phyloP scores from a whole-genome alignment of 495 filamentous ascomycete genomes.

The Hyaloscypha variabilis region DNA sequence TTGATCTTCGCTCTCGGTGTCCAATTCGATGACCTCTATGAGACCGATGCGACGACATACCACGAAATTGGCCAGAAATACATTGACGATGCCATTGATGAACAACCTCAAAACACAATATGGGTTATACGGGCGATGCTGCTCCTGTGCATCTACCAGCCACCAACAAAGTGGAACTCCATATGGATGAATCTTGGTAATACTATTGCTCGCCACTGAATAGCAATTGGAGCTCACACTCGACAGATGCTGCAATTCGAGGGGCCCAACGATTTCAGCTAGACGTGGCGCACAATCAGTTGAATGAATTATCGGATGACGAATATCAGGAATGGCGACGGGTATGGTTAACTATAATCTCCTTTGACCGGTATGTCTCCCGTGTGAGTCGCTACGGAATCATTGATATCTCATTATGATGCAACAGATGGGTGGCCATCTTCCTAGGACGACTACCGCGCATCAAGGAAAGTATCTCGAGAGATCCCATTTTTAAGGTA shows the following conservation, averaged over 20 bases:
- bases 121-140: slow-evolving; percentile 26
- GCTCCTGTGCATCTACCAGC: slow-evolving; percentile 24
- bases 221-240: slow-evolving; percentile 17
- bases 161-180: slow-evolving; percentile 22
- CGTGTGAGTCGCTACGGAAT: slow-evolving; percentile 4
- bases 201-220: slow-evolving; percentile 5
- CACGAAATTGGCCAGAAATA: slow-evolving; percentile 22
- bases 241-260: slow-evolving; percentile 22
- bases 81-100: slow-evolving; percentile 27
- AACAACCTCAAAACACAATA: slow-evolving; percentile 24
- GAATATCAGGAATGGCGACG: slow-evolving; percentile 24
- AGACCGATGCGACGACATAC: slow-evolving; percentile 20
- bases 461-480: slow-evolving; percentile 25
- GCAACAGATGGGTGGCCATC: slow-evolving; percentile 22
- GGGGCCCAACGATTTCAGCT: slow-evolving; percentile 25
- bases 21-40: slow-evolving; percentile 26
- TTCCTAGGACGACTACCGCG: slow-evolving; percentile 24
- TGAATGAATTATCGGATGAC: slow-evolving; percentile 22
- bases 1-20: slow-evolving; percentile 22
- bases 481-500: slow-evolving; percentile 26
- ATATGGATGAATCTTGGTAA: slow-evolving; percentile 27
- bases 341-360: slow-evolving; percentile 22
- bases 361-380: slow-evolving; percentile 25
- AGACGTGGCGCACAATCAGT: slow-evolving; percentile 14
- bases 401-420: slow-evolving; percentile 10